These are phyloP conservation scores for fission yeast (Schizosaccharomyces pombe) DNA, from an alignment of 805 yeast genomes.

Conservation along the genomic window DNA sequence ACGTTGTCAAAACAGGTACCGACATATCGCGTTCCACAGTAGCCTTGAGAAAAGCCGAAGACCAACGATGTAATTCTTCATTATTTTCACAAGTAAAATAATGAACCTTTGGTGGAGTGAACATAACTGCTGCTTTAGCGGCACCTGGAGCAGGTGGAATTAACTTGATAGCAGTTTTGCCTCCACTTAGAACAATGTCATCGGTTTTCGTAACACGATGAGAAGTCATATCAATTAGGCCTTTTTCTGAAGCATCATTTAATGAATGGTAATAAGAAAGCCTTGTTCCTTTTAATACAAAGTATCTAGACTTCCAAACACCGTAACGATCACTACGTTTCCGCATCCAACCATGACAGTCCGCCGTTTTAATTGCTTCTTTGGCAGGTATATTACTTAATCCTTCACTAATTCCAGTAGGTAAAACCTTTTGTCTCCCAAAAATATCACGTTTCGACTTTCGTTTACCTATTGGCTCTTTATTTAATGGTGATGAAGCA, in stretches of 20 bases:
- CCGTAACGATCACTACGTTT: constrained; percentile 58
- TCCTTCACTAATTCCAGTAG: constrained; percentile 32
- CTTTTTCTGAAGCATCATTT: constrained; percentile 66
- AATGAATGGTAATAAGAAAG: constrained; percentile 63
- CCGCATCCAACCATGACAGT: constrained; percentile 83
- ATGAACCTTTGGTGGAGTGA: constrained; percentile 88
- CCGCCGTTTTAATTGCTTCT: constrained; percentile 55
- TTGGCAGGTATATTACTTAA: constrained; percentile 51
- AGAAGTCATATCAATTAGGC: constrained; percentile 84
- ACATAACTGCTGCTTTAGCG: constrained; percentile 68
- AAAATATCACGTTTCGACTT: neutral
- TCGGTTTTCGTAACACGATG: constrained; percentile 78
- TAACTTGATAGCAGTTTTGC: constrained; percentile 76
- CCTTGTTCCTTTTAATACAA: constrained; percentile 67
- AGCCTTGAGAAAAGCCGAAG: constrained; percentile 81
- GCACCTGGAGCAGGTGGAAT: constrained; percentile 97
- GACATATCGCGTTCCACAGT: constrained; percentile 73
- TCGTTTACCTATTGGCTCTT: neutral
- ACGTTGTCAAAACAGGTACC: constrained; percentile 76
- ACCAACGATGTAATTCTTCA: constrained; percentile 88
- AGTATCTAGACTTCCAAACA: constrained; percentile 63
- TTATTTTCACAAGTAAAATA: constrained; percentile 82
- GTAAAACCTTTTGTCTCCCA: neutral
- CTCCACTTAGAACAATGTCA: constrained; percentile 75
- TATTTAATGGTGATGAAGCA: neutral